phyloP scores from a whole-genome alignment of 2,329 filamentous ascomycete species.

The Fusarium drepaniforme region DNA sequence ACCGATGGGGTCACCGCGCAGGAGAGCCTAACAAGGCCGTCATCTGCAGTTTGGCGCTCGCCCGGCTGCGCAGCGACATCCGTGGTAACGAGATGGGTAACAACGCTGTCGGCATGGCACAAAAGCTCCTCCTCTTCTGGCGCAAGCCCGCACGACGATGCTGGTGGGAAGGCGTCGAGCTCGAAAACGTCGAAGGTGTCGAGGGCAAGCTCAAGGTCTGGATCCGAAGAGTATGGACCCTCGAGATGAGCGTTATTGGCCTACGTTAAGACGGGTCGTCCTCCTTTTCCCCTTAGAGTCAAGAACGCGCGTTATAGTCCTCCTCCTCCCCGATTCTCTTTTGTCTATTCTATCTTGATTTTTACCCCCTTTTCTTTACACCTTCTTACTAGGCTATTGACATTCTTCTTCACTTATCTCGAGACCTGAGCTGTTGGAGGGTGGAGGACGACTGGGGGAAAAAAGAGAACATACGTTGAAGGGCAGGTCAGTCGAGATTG shows the following conservation, averaged over 20 bases:
- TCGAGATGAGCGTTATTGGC: conserved; percentile 97
- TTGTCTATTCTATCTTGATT: conserved; percentile 37
- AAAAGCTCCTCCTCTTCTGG: conserved; percentile 98
- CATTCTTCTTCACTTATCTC: conserved; percentile 24
- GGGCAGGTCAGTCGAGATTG: conserved; percentile 39
- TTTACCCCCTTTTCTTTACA: conserved; percentile 20
- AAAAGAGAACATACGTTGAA: conserved; percentile 30
- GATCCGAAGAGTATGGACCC: conserved; percentile 97
- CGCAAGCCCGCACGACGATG: conserved; percentile 94
- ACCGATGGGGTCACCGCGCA: conserved; percentile 96
- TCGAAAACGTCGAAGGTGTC: conserved; percentile 89
- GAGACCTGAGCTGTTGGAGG: conserved; percentile 28
- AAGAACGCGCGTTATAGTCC: conserved; percentile 21
- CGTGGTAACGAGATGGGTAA: conserved; percentile 80
- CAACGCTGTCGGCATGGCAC: conserved; percentile 95
- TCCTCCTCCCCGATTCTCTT: conserved; percentile 18
- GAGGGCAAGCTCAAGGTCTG: conserved; percentile 95
- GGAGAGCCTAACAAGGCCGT: conserved; percentile 98
- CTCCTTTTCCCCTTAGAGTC: conserved; percentile 10
- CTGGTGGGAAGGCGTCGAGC: conserved; percentile 99
- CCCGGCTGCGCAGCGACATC: conserved; percentile 92
- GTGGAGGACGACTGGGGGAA: conserved; percentile 28
- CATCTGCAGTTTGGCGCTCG: conserved; percentile 95
- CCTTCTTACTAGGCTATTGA: conserved; percentile 25
- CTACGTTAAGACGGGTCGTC: conserved; percentile 65